These are phyloP conservation scores for Plasmodium yoelii DNA, from an alignment of 169 alveolate genomes.

Conservation along the genomic window DNA sequence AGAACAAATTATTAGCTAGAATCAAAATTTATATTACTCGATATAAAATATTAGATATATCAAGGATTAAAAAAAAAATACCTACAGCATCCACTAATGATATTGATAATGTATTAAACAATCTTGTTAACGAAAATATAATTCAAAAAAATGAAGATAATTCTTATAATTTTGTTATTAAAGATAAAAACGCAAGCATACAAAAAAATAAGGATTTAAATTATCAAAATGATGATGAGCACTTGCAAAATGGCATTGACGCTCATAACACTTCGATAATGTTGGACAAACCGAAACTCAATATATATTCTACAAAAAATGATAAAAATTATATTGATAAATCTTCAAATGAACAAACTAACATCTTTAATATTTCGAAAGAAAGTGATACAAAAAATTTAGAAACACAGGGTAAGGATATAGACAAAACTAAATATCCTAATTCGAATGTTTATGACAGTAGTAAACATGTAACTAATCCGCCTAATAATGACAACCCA, in stretches of 20 bases:
- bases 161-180: slow-evolving; percentile 28
- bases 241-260: neutral
- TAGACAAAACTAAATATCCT: slow-evolving; percentile 6
- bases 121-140: slow-evolving; percentile 24
- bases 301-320: neutral
- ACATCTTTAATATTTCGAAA: neutral
- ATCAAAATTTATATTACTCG: slow-evolving; percentile 29
- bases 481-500: neutral
- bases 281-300: neutral
- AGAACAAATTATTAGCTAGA: slow-evolving; percentile 10
- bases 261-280: neutral
- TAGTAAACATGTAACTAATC: neutral
- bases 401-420: neutral
- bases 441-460: too few species aligned
- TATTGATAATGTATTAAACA: slow-evolving; percentile 36
- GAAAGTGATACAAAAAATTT: neutral
- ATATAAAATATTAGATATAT: slow-evolving; percentile 40
- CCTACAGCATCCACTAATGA: slow-evolving; percentile 42
- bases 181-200: neutral
- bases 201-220: neutral
- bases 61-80: slow-evolving; percentile 18
- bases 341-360: neutral
- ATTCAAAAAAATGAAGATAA: slow-evolving; percentile 14
- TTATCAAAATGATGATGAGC: neutral
- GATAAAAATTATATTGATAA: neutral